Conservation (phyloP, 164 flowering plant species). For the Macadamia integrifolia region DNA sequence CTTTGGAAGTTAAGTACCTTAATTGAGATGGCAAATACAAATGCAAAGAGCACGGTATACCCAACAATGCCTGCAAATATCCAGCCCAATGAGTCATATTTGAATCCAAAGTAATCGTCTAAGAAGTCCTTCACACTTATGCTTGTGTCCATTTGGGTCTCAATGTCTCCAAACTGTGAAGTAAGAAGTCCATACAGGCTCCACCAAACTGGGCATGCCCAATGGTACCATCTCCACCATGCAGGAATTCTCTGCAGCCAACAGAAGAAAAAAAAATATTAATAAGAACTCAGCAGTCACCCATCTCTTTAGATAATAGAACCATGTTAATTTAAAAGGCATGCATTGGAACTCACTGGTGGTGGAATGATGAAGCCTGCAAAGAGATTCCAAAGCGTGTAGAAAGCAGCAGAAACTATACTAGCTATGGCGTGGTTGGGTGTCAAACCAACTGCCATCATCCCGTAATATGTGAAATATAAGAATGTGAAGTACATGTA, state of each 20-base stretch:
- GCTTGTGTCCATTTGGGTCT: constrained; percentile 6
- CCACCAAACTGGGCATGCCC: constrained; percentile 53
- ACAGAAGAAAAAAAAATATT: neutral
- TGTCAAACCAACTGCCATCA: constrained; percentile 67
- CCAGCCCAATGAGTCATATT: constrained; percentile 35
- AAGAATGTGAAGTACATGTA: constrained; percentile 57
- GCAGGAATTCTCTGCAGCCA: constrained; percentile 25
- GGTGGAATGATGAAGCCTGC: constrained; percentile 54
- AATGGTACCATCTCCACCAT: constrained; percentile 62
- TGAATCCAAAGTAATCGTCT: constrained; percentile 34
- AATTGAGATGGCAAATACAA: constrained; percentile 42
- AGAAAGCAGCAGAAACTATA: constrained; percentile 48
- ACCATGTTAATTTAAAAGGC: neutral
- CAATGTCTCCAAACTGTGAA: constrained; percentile 39
- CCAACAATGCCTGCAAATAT: constrained; percentile 32
- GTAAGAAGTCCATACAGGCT: constrained; percentile 38
- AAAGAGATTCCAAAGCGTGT: constrained; percentile 55
- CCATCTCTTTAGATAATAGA: neutral
- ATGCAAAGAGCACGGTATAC: constrained; percentile 37
- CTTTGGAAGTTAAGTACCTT: constrained; percentile 57
- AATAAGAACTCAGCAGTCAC: neutral
- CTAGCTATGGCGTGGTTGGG: constrained; percentile 56
- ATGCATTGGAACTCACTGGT: constrained; percentile 33
- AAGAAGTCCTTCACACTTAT: constrained; percentile 29
- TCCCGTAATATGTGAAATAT: constrained; percentile 61